Evolutionary conservation across 768 basidiomycete species (phyloP).

Genomic region (Agrocybe chaxingu): DNA sequence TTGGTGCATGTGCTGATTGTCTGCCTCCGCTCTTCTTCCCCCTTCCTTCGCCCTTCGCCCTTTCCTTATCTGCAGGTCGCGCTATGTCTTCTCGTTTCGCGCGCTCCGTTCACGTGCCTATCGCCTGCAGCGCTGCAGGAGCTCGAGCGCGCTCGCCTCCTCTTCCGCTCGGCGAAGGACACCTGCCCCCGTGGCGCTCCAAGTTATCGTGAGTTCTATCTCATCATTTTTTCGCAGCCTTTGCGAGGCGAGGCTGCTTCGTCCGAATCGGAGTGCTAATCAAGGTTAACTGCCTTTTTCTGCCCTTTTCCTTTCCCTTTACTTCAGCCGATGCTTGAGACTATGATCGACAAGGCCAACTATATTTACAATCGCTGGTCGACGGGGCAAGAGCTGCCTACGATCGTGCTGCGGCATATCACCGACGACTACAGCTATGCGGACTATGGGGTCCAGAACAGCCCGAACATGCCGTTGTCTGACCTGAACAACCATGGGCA

Average conservation of each 20-base stretch:
- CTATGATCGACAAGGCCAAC: constrained; percentile 50
- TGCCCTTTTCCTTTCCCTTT: neutral
- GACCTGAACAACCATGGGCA: constrained; percentile 6
- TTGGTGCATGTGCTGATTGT: constrained; percentile 2
- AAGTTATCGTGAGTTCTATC: constrained; percentile 38
- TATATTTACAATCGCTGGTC: constrained; percentile 47
- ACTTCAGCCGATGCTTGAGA: constrained; percentile 42
- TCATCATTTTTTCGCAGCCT: neutral
- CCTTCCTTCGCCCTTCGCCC: neutral
- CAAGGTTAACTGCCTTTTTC: neutral
- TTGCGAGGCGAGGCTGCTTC: neutral
- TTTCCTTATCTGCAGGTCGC: constrained; percentile 35
- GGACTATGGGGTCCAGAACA: constrained; percentile 11
- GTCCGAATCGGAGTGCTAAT: neutral
- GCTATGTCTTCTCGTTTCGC: constrained; percentile 51
- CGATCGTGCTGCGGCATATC: constrained; percentile 37
- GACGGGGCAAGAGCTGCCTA: constrained; percentile 40
- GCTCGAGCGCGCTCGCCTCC: constrained; percentile 43
- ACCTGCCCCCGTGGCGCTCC: constrained; percentile 43
- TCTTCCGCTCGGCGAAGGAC: constrained; percentile 44
- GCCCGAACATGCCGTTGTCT: neutral
- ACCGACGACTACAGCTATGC: constrained; percentile 23
- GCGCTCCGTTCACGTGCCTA: constrained; percentile 65
- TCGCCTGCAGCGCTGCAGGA: constrained; percentile 63
- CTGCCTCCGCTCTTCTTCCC: constrained; percentile 1